Base-by-base conservation (phyloP, 1,139 yeast genomes). In the Lizanozyma gosingica region DNA sequence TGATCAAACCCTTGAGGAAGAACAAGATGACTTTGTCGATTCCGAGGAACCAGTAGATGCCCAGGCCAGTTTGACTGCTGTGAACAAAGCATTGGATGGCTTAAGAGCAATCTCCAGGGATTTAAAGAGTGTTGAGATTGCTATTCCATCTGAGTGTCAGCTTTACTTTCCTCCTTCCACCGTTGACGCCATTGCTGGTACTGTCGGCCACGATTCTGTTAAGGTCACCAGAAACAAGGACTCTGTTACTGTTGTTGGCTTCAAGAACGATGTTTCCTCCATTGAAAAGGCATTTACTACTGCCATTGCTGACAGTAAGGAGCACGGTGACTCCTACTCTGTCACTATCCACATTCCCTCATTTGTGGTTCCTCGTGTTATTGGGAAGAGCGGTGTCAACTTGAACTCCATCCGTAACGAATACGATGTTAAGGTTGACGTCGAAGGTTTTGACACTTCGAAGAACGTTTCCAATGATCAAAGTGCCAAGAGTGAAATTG, bases 351-450 rank as follows among this genome's bases (percentile, higher is more conserved):
- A 42, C 11, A 53, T 57, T 15, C 57, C 60, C 4, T 40, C 53
- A 2, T 41, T 47, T 17, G 48, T 53, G 2, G 48, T 57, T 41
- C 45, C 57, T 35, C 80, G 94, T 61, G 71, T 94, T 42, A 87
- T 94, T 59, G 99, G 98, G 50, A 84, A 83, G 59, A 85, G 78
- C 46, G 98, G 98, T 43, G 65, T 85, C 36, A 78, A 80, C 56
- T 65, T 92, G 57, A 75, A 77, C 51, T 66, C 77, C 41, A 62
- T 87, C 48, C 75, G 83, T 50, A 87, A 84, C n/a, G 84, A 85
- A 56, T 87, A 71, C 53, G 90, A 82, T 38, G 88, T 86, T 47
- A 76, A 73, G 51, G 74, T 94, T 47, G 95, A 88, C 53, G 81
- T 88, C 40, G 51, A 51, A 4, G 60, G 54, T 37, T 54, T 57